These are phyloP conservation scores for Sambucus nigra DNA, from an alignment of 129 eudicot species.

Conservation along the genomic window DNA sequence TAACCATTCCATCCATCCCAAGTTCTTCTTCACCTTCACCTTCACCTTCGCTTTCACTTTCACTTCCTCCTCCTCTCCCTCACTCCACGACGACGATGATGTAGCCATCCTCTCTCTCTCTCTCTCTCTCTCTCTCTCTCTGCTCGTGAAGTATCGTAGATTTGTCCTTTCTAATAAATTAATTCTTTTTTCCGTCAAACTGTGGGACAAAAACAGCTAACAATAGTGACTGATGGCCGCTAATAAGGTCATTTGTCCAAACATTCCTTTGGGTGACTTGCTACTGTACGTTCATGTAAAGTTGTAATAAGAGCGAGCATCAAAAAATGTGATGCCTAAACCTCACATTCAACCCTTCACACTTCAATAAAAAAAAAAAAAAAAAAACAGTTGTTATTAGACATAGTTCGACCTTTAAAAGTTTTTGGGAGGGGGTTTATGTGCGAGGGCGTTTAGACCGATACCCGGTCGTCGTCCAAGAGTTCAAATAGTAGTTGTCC, in stretches of 20 bases:
- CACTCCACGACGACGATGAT: not conserved
- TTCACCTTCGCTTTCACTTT: not conserved
- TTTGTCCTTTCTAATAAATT: not conserved
- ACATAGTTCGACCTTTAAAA: too few species aligned
- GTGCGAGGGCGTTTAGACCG: too few species aligned
- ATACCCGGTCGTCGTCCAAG: too few species aligned
- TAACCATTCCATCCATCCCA: slow-evolving; percentile 85
- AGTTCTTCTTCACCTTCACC: slow-evolving; percentile 27
- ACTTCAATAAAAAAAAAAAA: too few species aligned
- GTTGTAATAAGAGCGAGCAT: too few species aligned
- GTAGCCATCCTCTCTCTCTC: not conserved
- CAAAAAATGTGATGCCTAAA: too few species aligned
- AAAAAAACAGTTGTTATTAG: too few species aligned
- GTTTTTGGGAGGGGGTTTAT: too few species aligned
- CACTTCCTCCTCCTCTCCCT: slow-evolving; percentile 6
- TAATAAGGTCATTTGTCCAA: not conserved
- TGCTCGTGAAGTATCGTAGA: not conserved
- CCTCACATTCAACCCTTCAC: too few species aligned
- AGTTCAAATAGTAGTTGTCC: too few species aligned
- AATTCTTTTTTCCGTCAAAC: not conserved
- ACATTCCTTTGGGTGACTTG: not conserved
- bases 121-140: not conserved
- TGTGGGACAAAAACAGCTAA: not conserved
- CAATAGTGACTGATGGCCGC: not conserved
- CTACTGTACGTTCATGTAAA: too few species aligned